These are phyloP conservation scores for Pleurostoma richardsiae DNA, from an alignment of 2,329 filamentous ascomycete species.

Conservation along the genomic window DNA sequence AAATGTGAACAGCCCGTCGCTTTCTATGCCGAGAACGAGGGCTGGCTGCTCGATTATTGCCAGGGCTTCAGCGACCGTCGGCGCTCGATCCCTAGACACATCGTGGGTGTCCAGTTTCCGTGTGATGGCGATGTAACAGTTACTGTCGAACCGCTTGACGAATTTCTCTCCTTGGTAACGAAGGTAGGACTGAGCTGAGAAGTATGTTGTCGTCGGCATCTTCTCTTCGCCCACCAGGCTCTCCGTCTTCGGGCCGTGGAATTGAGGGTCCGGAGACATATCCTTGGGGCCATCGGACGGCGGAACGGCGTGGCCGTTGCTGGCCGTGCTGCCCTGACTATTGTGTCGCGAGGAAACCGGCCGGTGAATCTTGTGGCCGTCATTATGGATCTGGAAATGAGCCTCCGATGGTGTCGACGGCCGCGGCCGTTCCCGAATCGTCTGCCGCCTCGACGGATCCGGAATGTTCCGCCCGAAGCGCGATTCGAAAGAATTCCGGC, in stretches of 20 bases:
- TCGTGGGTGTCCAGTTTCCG: conserved; percentile 97
- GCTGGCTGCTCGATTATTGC: conserved; percentile 82
- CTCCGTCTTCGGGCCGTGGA: conserved; percentile 57
- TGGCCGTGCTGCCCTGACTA: conserved; percentile 24
- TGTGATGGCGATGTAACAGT: conserved; percentile 98
- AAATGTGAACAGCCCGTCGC: conserved; percentile 93
- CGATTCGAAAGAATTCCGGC: conserved; percentile 93
- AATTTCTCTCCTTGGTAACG: conserved; percentile 97
- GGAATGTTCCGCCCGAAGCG: conserved; percentile 91
- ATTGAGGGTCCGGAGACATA: conserved; percentile 57
- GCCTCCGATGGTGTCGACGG: conserved; percentile 61
- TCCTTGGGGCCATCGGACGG: conserved; percentile 1
- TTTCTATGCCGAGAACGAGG: conserved; percentile 89
- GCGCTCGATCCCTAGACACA: conserved; percentile 72
- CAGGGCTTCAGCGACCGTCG: conserved; percentile 67
- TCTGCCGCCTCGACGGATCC: conserved; percentile 77
- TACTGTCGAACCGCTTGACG: conserved; percentile 93
- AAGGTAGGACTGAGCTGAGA: conserved; percentile 95
- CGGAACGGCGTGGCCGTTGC: neutral
- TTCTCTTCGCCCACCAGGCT: conserved; percentile 46
- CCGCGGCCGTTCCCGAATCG: conserved; percentile 65
- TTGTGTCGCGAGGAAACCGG: conserved; percentile 41
- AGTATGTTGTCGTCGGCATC: conserved; percentile 71
- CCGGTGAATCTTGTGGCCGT: conserved; percentile 65
- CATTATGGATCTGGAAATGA: conserved; percentile 79